Evolutionary conservation across 2,329 filamentous ascomycete species (phyloP).

Genomic region (Trichoderma semiorbis): DNA sequence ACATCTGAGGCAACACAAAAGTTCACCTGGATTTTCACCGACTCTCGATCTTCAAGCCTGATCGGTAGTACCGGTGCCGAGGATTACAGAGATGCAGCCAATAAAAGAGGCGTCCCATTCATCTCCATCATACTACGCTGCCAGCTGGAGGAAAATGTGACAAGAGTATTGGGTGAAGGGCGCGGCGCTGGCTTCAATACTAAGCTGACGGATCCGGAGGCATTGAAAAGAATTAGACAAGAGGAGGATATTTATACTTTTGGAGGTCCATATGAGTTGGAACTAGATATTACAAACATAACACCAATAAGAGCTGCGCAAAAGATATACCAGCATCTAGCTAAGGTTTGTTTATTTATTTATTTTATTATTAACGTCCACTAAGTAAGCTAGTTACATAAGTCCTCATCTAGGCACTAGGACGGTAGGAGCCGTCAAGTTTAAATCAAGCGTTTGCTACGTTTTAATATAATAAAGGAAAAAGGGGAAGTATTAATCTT

Average conservation of each 20-base stretch:
- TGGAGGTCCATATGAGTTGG: background rate
- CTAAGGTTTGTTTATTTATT: too few relatives aligned
- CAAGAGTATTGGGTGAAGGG: background rate
- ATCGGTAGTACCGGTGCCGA: background rate
- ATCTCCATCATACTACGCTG: background rate
- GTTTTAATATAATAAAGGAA: too few relatives aligned
- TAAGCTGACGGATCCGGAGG: background rate
- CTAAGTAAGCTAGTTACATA: too few relatives aligned
- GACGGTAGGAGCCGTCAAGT: too few relatives aligned
- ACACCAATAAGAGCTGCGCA: background rate
- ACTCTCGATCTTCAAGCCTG: background rate
- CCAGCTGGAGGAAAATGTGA: background rate
- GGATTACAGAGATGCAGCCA: background rate
- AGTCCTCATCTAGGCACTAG: too few relatives aligned
- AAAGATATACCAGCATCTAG: background rate
- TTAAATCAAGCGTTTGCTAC: too few relatives aligned
- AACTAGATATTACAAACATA: background rate
- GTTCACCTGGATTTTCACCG: background rate
- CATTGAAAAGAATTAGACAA: background rate
- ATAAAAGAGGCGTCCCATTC: background rate
- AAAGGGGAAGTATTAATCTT: too few relatives aligned
- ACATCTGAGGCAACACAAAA: background rate
- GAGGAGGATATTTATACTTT: background rate
- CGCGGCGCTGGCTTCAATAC: background rate
- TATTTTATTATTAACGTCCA: too few relatives aligned